These are phyloP conservation scores for Stemphylium lycopersici DNA, from an alignment of 2,329 filamentous ascomycete species.

Conservation along the genomic window DNA sequence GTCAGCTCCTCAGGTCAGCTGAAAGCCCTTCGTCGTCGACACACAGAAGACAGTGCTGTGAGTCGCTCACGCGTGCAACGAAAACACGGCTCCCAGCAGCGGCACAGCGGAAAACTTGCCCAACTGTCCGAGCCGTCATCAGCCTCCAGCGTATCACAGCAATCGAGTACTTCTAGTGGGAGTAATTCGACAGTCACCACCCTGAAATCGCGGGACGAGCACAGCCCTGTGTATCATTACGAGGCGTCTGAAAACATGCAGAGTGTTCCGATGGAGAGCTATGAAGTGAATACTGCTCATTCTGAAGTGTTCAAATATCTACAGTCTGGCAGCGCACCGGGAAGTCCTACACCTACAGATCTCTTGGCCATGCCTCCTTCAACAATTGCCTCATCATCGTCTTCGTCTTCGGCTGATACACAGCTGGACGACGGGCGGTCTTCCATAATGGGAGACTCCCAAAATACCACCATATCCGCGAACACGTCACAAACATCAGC, in stretches of 20 bases:
- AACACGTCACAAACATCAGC: slow-evolving; percentile 40
- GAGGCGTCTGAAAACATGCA: slow-evolving; percentile 23
- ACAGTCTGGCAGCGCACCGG: slow-evolving; percentile 18
- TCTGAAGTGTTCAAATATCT: slow-evolving; percentile 42
- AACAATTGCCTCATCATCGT: slow-evolving; percentile 29
- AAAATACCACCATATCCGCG: slow-evolving; percentile 27
- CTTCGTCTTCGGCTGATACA: slow-evolving; percentile 25
- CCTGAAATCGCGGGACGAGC: slow-evolving; percentile 51
- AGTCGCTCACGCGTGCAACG: slow-evolving; percentile 40
- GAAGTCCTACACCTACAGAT: slow-evolving; percentile 15
- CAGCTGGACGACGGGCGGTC: slow-evolving; percentile 27
- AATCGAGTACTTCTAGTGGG: slow-evolving; percentile 51
- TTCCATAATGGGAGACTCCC: slow-evolving; percentile 32
- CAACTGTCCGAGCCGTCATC: slow-evolving; percentile 50
- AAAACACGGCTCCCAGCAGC: slow-evolving; percentile 43
- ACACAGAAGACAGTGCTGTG: slow-evolving; percentile 27
- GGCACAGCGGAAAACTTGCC: slow-evolving; percentile 36
- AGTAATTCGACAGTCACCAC: slow-evolving; percentile 56
- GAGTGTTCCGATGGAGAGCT: slow-evolving; percentile 20
- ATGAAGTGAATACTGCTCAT: slow-evolving; percentile 26
- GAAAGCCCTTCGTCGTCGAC: slow-evolving; percentile 25
- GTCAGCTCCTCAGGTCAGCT: slow-evolving; percentile 24
- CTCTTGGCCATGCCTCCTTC: slow-evolving; percentile 22
- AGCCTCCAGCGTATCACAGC: slow-evolving; percentile 50
- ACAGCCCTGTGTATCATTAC: slow-evolving; percentile 28